Evolutionary conservation across 805 yeast genomes (phyloP).

Genomic region (Soucietia sequanensis): DNA sequence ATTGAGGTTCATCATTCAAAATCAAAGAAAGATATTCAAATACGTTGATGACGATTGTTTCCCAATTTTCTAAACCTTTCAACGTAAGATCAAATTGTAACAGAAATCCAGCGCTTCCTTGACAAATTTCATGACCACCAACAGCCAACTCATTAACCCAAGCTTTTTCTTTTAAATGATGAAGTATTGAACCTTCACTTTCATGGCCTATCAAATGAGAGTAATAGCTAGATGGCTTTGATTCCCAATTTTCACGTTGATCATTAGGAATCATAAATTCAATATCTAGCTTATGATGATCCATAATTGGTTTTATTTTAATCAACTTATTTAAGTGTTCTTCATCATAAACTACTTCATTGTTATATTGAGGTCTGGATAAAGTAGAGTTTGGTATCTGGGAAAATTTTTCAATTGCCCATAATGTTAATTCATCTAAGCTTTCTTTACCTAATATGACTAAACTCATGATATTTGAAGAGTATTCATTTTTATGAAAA

Average conservation of each 20-base stretch:
- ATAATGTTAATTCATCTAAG: conserved; percentile 63
- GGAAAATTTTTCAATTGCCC: conserved; percentile 69
- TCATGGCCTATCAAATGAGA: conserved; percentile 93
- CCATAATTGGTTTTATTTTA: conserved; percentile 80
- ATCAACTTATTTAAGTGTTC: conserved; percentile 54
- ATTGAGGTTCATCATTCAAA: conserved; percentile 54
- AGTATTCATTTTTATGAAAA: conserved; percentile 70
- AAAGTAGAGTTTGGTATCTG: conserved; percentile 54
- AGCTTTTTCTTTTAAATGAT: conserved; percentile 63
- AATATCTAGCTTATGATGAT: conserved; percentile 63
- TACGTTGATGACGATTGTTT: conserved; percentile 53
- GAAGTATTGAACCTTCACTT: conserved; percentile 78
- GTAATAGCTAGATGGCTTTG: conserved; percentile 66
- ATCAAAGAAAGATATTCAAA: conserved; percentile 77
- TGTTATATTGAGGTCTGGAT: conserved; percentile 43
- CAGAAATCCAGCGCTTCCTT: conserved; percentile 66
- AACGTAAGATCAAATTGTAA: conserved; percentile 75
- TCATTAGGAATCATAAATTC: conserved; percentile 77
- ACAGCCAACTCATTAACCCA: conserved; percentile 81
- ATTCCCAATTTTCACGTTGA: conserved; percentile 56
- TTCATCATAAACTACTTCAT: conserved; percentile 45
- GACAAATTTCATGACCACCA: conserved; percentile 65
- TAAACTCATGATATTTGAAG: conserved; percentile 85
- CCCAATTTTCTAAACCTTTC: conserved; percentile 63
- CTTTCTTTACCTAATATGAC: conserved; percentile 82